Evolutionary conservation across 2,329 filamentous ascomycete species (phyloP), one percentile per base, ranked within the genome.

Genomic region (Fusarium subglutinans): DNA sequence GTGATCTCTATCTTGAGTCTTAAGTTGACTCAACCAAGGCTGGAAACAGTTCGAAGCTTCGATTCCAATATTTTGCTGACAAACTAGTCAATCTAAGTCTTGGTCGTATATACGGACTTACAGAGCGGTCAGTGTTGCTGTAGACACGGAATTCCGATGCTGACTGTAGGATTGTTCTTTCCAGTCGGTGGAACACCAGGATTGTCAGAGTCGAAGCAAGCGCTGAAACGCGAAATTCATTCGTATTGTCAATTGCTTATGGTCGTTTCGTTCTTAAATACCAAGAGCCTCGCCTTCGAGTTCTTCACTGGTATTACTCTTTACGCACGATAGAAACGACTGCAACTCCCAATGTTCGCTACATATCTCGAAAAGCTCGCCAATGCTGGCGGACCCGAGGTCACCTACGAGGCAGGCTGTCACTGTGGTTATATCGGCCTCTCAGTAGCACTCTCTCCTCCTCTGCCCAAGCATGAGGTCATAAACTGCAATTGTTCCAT

Each of bases 401-500:
- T 72, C 55, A 86, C 83, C 4, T 88, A 90, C 78, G 79, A 84
- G 51, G 86, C 82, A 17, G 85, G 84, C 63, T 90, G 87, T 71
- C 87, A 89, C 77, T 89, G 88, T 78, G 87, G 87, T 50, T 83
- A 83, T 60, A 83, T 90, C 67, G 80, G 83, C 67, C 86, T 88
- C 74, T 81, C 83, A 20, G 81, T 88, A 35, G 84, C 82, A 26
- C 82, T 89, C 50, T 85, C 84, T 37, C 86, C 87, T 30, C 84
- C 86, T 33, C 81, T 89, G 35, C 81, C 84, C 8, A 79, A 86
- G 71, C 81, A 86, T 70, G 79, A 82, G 66, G 83, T 88, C 8
- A 53, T 85, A n/a, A 77, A 83, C 26, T 90, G 88, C 82, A 87
- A 85, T 75, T 90, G 88, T 78, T 89, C 87, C 41, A 85, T 86